Conservation (phyloP, 257 asterid genomes). For the Asclepias syriaca region DNA sequence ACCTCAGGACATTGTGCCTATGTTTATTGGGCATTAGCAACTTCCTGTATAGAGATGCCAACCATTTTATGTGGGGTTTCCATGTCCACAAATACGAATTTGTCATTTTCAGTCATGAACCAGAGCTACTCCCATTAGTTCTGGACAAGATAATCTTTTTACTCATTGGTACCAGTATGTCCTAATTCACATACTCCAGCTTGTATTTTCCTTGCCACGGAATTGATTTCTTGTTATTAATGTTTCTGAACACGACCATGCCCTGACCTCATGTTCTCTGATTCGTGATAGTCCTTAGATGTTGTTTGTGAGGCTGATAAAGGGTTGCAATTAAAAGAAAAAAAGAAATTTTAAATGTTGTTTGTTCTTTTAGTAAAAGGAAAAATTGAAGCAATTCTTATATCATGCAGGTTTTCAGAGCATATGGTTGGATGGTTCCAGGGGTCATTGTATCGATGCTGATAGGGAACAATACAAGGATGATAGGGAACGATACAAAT, state of each 20-base stretch:
- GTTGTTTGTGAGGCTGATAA: background rate
- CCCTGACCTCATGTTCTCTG: background rate
- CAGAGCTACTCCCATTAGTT: background rate
- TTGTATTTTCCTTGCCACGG: background rate
- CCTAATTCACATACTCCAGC: background rate
- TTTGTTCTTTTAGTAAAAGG: background rate
- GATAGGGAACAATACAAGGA: constrained; percentile 52
- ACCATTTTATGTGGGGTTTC: background rate
- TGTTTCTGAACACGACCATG: background rate
- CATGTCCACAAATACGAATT: background rate
- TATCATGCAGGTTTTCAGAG: constrained; percentile 47
- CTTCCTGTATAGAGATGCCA: background rate
- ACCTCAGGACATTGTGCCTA: background rate
- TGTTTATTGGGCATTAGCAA: background rate
- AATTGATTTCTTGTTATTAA: background rate
- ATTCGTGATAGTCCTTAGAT: background rate
- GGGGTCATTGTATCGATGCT: constrained; percentile 50
- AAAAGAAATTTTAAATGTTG: too few relatives aligned
- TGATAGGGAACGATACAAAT: constrained; percentile 55
- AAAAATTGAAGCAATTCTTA: background rate
- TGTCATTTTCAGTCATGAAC: background rate
- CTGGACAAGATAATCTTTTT: background rate
- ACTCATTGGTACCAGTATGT: background rate
- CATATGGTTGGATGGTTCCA: constrained; percentile 92
- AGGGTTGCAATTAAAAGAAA: background rate